Evolutionary conservation across 495 filamentous ascomycete species (phyloP).

Genomic region (Penicillium lagena): DNA sequence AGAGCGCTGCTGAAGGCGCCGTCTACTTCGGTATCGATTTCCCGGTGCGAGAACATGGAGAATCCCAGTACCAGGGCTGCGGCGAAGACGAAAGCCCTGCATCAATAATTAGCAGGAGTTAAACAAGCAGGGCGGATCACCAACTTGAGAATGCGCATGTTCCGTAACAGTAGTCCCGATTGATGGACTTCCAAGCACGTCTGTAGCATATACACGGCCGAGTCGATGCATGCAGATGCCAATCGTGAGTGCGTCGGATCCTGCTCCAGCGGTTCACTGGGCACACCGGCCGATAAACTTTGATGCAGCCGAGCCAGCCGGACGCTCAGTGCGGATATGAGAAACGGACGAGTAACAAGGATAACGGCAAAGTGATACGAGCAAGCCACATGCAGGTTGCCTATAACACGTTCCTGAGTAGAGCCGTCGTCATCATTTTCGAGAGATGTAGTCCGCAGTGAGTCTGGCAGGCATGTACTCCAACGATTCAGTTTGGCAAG

Average conservation of each 20-base stretch:
- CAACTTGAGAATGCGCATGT: slow-evolving; percentile 35
- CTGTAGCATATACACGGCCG: slow-evolving; percentile 36
- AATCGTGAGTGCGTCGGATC: slow-evolving; percentile 29
- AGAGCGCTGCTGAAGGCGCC: slow-evolving; percentile 25
- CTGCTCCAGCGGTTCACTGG: slow-evolving; percentile 11
- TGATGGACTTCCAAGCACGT: slow-evolving; percentile 31
- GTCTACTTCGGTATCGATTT: slow-evolving; percentile 23
- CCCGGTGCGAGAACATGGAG: slow-evolving; percentile 33
- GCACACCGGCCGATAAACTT: slow-evolving; percentile 5
- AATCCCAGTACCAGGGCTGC: slow-evolving; percentile 37
- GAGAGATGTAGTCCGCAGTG: slow-evolving; percentile 14
- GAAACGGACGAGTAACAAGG: slow-evolving; percentile 33
- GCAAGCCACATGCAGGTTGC: slow-evolving; percentile 34
- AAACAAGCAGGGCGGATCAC: neutral
- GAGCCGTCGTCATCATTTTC: slow-evolving; percentile 11
- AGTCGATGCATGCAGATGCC: slow-evolving; percentile 31
- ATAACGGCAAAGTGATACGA: slow-evolving; percentile 40
- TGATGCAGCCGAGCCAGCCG: slow-evolving; percentile 29
- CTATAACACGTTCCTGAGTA: slow-evolving; percentile 25
- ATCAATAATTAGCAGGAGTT: slow-evolving; percentile 2
- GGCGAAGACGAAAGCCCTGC: slow-evolving; percentile 35
- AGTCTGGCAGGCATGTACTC: slow-evolving; percentile 25
- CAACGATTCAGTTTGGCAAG: slow-evolving; percentile 28
- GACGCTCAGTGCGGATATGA: slow-evolving; percentile 30
- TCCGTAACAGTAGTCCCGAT: slow-evolving; percentile 23